Percentiles rank a stretch among this genome's conserved stretches.
phyloP scores from a whole-genome alignment of 2,329 filamentous ascomycete genomes.

The Diaporthe destruens region DNA sequence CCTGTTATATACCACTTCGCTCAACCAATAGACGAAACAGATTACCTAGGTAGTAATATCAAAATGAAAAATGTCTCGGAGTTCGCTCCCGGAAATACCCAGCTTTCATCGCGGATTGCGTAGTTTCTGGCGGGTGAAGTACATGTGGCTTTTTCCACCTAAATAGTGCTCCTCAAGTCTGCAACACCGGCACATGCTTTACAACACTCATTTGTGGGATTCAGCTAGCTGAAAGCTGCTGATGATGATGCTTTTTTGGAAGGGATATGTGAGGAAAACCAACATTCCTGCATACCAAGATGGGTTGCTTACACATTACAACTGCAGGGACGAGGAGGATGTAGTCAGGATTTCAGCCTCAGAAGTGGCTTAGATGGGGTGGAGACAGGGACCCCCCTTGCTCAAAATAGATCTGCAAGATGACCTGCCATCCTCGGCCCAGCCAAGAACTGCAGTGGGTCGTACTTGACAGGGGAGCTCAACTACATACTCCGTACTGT shows the following conservation, averaged over 20 bases:
- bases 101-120: too few species aligned
- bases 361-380: not conserved
- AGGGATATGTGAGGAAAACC: not conserved
- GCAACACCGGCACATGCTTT: not conserved
- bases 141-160: too few species aligned
- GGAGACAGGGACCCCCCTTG: not conserved
- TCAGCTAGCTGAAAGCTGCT: not conserved
- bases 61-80: too few species aligned
- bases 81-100: too few species aligned
- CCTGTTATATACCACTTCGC: too few species aligned
- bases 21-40: too few species aligned
- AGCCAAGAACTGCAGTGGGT: not conserved
- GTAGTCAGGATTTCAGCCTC: slow-evolving; percentile 28
- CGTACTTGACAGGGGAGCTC: not conserved
- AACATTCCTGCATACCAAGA: not conserved
- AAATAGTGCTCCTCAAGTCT: too few species aligned
- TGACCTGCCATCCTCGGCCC: not conserved
- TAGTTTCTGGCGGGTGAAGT: too few species aligned
- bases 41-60: too few species aligned
- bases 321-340: not conserved
- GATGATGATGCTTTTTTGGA: not conserved
- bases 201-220: not conserved
- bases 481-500: not conserved
- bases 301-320: not conserved
- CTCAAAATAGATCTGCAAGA: not conserved